Evolutionary conservation across 2,329 filamentous ascomycete species (phyloP).

Genomic region (Aspergillus pseudoviridinutans): DNA sequence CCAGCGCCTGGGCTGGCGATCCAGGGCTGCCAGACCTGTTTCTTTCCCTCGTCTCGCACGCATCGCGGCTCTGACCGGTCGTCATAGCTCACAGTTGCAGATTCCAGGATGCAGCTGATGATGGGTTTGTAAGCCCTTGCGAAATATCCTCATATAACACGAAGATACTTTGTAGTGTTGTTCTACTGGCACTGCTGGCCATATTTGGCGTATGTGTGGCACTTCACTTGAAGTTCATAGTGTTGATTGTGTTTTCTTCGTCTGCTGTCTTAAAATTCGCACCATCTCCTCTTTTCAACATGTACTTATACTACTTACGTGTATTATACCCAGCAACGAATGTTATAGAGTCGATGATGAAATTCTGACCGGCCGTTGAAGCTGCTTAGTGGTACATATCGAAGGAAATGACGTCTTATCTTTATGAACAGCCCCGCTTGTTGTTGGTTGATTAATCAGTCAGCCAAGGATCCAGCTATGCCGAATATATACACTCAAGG

Average conservation of each 20-base stretch:
- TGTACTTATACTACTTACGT: neutral
- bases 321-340: slow-evolving; percentile 12
- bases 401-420: neutral
- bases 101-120: neutral
- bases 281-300: slow-evolving; percentile 13
- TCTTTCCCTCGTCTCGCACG: neutral
- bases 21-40: slow-evolving; percentile 16
- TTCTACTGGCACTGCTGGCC: neutral
- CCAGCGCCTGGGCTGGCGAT: slow-evolving; percentile 26
- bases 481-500: neutral
- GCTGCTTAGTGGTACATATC: neutral
- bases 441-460: neutral
- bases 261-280: neutral
- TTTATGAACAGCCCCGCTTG: neutral
- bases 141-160: neutral
- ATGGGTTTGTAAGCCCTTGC: neutral
- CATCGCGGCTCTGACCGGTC: neutral
- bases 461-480: neutral
- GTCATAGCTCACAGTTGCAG: neutral
- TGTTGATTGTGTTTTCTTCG: neutral
- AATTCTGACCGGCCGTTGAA: neutral
- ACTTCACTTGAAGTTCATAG: neutral
- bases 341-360: neutral
- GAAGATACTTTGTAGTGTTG: neutral
- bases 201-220: neutral